Evolutionary conservation across 75 land plant species (phyloP).

Genomic region (Ceratopteris richardii): DNA sequence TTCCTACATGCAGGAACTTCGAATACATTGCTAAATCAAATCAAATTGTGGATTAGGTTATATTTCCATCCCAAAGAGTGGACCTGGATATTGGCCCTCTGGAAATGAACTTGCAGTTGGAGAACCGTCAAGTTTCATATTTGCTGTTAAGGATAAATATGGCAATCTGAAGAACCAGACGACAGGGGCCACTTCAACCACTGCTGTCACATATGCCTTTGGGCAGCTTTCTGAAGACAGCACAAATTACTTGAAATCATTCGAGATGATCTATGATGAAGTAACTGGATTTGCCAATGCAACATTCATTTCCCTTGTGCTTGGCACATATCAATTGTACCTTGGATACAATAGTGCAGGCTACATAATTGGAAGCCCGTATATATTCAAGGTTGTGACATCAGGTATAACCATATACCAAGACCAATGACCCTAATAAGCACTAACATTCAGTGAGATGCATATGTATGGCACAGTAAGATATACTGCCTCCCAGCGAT

Average conservation of each 20-base stretch:
- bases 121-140: not conserved
- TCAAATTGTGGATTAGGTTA: not conserved
- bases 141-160: slow-evolving; percentile 3
- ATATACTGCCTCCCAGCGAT: too few species aligned
- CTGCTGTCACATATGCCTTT: not conserved
- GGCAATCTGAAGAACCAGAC: not conserved
- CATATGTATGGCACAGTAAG: too few species aligned
- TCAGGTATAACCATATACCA: not conserved
- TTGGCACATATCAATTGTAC: not conserved
- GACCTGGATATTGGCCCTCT: slow-evolving; percentile 4
- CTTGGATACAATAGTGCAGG: not conserved
- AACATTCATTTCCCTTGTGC: not conserved
- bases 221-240: not conserved
- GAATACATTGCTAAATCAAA: not conserved
- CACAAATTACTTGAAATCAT: not conserved
- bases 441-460: too few species aligned
- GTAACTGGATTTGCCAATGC: slow-evolving; percentile 1
- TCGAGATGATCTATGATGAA: not conserved
- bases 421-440: too few species aligned
- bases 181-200: not conserved
- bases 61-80: not conserved
- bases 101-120: slow-evolving; percentile 1
- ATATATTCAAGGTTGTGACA: not conserved
- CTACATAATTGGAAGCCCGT: not conserved
- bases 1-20: not conserved